Evolutionary conservation across 306 rosid species (phyloP).

Genomic region (Fagus crenata): DNA sequence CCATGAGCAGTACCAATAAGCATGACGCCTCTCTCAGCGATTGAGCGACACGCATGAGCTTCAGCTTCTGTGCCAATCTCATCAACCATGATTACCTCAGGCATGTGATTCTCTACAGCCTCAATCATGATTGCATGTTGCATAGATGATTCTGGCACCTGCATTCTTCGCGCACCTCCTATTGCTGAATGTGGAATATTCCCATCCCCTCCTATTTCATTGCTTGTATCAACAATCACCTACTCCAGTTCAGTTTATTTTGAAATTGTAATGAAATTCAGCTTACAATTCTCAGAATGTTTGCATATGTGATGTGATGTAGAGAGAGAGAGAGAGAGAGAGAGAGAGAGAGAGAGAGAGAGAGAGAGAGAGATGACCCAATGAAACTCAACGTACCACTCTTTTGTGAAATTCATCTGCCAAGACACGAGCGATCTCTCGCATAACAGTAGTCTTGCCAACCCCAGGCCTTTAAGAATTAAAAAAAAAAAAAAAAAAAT

Average conservation of each 20-base stretch:
- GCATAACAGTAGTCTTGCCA: conserved; percentile 71
- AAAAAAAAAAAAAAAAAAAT: background rate
- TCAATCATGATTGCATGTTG: conserved; percentile 72
- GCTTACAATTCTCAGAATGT: background rate
- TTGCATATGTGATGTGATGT: background rate
- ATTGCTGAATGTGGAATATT: conserved; percentile 73
- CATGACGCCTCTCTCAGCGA: conserved; percentile 67
- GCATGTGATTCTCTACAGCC: conserved; percentile 82
- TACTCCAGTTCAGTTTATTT: conserved; percentile 31
- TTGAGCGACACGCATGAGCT: conserved; percentile 69
- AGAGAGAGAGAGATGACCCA: conserved; percentile 6
- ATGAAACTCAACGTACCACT: conserved; percentile 46
- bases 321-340: background rate
- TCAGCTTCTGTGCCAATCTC: conserved; percentile 74
- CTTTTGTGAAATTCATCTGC: conserved; percentile 66
- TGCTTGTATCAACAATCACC: conserved; percentile 77
- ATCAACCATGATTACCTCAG: conserved; percentile 71
- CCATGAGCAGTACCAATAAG: conserved; percentile 84
- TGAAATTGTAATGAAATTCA: conserved; percentile 6
- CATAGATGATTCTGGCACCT: conserved; percentile 65
- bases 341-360: conserved; percentile 5
- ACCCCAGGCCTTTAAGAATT: conserved; percentile 65
- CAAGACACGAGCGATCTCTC: conserved; percentile 67
- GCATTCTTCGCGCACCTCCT: conserved; percentile 71
- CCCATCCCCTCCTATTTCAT: conserved; percentile 73